Evolutionary conservation across 768 basidiomycete species (phyloP).

Genomic region (Leccinum aurantiacum): DNA sequence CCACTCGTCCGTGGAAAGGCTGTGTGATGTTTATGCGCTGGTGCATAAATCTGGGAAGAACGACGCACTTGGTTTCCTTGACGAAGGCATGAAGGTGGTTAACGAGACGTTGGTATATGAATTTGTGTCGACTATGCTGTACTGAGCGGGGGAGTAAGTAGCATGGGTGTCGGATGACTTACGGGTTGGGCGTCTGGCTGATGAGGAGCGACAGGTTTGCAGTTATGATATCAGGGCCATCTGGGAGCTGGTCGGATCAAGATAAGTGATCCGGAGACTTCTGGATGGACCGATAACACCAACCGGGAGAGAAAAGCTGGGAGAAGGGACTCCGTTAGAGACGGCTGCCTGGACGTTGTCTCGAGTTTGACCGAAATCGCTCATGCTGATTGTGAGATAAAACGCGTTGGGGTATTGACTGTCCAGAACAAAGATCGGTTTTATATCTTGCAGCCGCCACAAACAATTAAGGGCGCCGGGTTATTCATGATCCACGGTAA

Average conservation of each 20-base stretch:
- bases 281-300: slow-evolving; percentile 3
- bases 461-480: neutral
- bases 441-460: neutral
- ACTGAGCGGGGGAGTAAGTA: neutral
- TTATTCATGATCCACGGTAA: neutral
- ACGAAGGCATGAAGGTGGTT: slow-evolving; percentile 75
- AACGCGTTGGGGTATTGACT: neutral
- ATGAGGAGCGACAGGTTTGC: slow-evolving; percentile 43
- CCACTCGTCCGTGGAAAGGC: slow-evolving; percentile 84
- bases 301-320: slow-evolving; percentile 42
- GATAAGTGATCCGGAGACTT: neutral
- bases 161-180: slow-evolving; percentile 11
- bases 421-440: neutral
- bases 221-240: slow-evolving; percentile 50
- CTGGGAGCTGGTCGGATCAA: slow-evolving; percentile 40
- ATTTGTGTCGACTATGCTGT: slow-evolving; percentile 39
- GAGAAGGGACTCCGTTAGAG: slow-evolving; percentile 42
- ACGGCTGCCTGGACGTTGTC: slow-evolving; percentile 26
- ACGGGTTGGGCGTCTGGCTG: slow-evolving; percentile 41
- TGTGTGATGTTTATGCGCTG: slow-evolving; percentile 15
- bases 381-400: slow-evolving; percentile 9
- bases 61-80: slow-evolving; percentile 58
- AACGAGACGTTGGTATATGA: slow-evolving; percentile 53
- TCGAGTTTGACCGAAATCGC: slow-evolving; percentile 12
- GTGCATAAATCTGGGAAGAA: neutral